Conservation (phyloP, 495 filamentous ascomycete species). For the Daldinia vernicosa region DNA sequence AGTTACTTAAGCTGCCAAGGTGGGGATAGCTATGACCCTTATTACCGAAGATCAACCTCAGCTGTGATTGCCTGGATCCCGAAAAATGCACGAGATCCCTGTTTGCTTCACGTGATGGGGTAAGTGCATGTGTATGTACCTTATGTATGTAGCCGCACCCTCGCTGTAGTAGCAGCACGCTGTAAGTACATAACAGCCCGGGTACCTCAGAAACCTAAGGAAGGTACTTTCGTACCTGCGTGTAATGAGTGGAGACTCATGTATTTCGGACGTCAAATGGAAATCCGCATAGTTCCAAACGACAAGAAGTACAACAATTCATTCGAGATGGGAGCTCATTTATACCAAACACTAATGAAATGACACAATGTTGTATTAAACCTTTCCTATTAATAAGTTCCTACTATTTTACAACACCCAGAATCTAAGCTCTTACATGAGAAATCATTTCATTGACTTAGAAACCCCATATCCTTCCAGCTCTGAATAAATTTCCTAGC, state of each 20-base stretch:
- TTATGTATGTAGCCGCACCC: no score
- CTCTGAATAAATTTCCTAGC: slow-evolving; percentile 52
- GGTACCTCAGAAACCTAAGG: neutral
- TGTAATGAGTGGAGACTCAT: no score
- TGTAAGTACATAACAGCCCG: no score
- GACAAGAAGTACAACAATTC: no score
- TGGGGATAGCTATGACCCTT: slow-evolving; percentile 1
- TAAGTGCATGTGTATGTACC: neutral
- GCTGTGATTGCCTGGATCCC: slow-evolving; percentile 2
- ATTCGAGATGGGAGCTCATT: no score
- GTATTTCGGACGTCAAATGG: no score
- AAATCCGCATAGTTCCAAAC: no score
- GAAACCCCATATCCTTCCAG: slow-evolving; percentile 53
- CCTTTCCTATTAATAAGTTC: no score
- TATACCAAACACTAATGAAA: no score
- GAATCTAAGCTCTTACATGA: neutral
- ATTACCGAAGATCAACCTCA: slow-evolving; percentile 26
- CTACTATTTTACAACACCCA: neutral
- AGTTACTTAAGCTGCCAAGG: slow-evolving; percentile 9
- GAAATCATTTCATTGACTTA: slow-evolving; percentile 26
- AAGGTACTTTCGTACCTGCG: no score
- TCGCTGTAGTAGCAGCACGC: no score
- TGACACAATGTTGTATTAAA: no score
- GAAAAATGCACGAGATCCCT: neutral
- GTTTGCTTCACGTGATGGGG: neutral